Conservation (phyloP, 169 alveolate species). For the Plasmodium malariae region DNA sequence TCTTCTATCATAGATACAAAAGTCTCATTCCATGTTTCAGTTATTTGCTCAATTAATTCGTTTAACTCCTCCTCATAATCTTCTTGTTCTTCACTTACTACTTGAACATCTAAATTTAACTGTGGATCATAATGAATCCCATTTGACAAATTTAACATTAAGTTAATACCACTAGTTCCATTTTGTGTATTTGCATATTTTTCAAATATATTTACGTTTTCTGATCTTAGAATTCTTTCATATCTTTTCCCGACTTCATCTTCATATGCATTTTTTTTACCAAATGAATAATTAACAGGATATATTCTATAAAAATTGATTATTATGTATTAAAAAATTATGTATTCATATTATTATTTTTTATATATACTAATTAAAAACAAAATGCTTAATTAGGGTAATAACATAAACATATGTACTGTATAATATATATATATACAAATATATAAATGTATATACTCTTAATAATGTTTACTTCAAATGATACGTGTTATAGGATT, state of each 20-base stretch:
- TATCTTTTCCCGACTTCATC: not conserved
- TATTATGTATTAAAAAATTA: too few species aligned
- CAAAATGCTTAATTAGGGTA: too few species aligned
- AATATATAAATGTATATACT: not conserved
- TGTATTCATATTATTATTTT: too few species aligned
- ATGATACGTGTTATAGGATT: not conserved
- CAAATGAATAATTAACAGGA: not conserved
- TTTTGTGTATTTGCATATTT: not conserved
- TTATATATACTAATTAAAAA: too few species aligned
- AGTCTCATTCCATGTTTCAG: constrained; percentile 29
- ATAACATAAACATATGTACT: too few species aligned
- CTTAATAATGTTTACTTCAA: constrained; percentile 5
- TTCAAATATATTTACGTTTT: constrained; percentile 4
- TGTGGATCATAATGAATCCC: not conserved
- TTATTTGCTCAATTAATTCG: constrained; percentile 18
- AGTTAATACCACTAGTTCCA: not conserved
- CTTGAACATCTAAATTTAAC: not conserved
- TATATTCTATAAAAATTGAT: not conserved
- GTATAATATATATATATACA: not conserved
- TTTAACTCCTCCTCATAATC: not conserved
- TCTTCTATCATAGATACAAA: constrained; percentile 27
- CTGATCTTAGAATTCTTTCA: constrained; percentile 28
- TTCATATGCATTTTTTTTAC: not conserved
- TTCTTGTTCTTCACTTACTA: not conserved
- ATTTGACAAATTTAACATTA: not conserved